Evolutionary conservation across 2,329 filamentous ascomycete species (phyloP).

Genomic region (Parastagonospora nodorum): DNA sequence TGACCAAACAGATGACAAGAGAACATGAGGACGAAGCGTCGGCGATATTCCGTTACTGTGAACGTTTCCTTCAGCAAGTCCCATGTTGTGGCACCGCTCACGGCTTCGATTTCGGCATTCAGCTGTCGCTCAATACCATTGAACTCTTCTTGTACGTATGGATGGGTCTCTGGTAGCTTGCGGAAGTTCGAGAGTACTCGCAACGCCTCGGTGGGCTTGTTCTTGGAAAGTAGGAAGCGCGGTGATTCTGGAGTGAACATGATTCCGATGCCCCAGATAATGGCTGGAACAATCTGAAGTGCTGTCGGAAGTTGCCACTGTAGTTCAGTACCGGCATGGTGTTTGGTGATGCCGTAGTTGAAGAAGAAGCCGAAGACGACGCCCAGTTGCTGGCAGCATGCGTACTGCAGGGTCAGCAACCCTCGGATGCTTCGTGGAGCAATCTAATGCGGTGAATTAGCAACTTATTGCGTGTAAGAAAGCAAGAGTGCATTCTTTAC

Average conservation of each 20-base stretch:
- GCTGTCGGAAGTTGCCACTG: constrained; percentile 14
- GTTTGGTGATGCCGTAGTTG: constrained; percentile 44
- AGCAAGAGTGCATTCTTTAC: background rate
- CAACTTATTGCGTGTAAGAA: background rate
- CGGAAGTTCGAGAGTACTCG: constrained; percentile 5
- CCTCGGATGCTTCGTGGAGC: constrained; percentile 33
- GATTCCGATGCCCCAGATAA: constrained; percentile 12
- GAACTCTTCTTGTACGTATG: constrained; percentile 12
- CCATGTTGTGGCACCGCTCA: constrained; percentile 35
- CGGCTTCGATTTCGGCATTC: constrained; percentile 43
- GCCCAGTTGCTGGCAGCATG: constrained; percentile 41
- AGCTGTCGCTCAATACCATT: constrained; percentile 35
- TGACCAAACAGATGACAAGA: constrained; percentile 14
- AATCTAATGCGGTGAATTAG: constrained; percentile 3
- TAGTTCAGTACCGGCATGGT: constrained; percentile 10
- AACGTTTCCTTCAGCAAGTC: constrained; percentile 46
- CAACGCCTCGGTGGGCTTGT: constrained; percentile 11
- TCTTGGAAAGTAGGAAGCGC: constrained; percentile 11
- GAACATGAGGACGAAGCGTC: constrained; percentile 18
- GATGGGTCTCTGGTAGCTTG: constrained; percentile 7
- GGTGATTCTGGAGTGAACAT: constrained; percentile 10
- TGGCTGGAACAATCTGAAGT: constrained; percentile 11
- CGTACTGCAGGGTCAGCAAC: constrained; percentile 40
- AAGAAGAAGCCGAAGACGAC: constrained; percentile 33
- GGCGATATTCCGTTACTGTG: constrained; percentile 27